phyloP scores from a whole-genome alignment of 2,329 filamentous ascomycete genomes.

The Ophiostoma novo-ulmi region DNA sequence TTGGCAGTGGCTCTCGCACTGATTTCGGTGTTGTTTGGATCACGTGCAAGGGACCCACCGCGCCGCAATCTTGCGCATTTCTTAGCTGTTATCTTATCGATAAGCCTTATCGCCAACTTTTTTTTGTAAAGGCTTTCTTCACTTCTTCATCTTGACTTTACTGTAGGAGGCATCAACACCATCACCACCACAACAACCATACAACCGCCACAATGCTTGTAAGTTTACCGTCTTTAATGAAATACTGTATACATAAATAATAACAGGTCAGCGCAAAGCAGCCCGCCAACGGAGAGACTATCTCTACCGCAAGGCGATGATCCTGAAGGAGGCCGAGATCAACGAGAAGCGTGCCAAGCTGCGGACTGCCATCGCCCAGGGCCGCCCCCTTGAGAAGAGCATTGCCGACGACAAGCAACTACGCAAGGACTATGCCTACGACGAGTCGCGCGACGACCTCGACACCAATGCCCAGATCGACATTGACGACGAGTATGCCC shows the following conservation, averaged over 20 bases:
- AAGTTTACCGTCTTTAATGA: not conserved
- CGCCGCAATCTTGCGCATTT: not conserved
- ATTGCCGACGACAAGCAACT: conserved; percentile 83
- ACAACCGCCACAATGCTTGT: conserved; percentile 26
- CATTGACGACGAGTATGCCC: conserved; percentile 83
- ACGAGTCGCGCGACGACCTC: conserved; percentile 71
- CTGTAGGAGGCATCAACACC: not conserved
- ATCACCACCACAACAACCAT: not conserved
- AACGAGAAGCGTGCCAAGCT: conserved; percentile 85
- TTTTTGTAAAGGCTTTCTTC: conserved; percentile 15
- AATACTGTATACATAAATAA: not conserved
- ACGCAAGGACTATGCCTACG: conserved; percentile 86
- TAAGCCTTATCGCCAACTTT: conserved; percentile 22
- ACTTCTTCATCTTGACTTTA: not conserved
- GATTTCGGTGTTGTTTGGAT: not conserved
- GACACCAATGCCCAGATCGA: conserved; percentile 64
- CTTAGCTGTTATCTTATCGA: conserved; percentile 18
- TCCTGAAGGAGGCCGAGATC: conserved; percentile 85
- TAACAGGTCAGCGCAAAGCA: conserved; percentile 55
- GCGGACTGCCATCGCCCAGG: conserved; percentile 78
- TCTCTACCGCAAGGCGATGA: conserved; percentile 82
- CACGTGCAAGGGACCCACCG: not conserved
- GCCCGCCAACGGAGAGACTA: conserved; percentile 78
- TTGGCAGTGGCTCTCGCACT: not conserved
- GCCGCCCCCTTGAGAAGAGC: conserved; percentile 73